These are phyloP conservation scores for Torulaspora pretoriensis DNA, from an alignment of 1,139 yeast genomes.

Conservation along the genomic window DNA sequence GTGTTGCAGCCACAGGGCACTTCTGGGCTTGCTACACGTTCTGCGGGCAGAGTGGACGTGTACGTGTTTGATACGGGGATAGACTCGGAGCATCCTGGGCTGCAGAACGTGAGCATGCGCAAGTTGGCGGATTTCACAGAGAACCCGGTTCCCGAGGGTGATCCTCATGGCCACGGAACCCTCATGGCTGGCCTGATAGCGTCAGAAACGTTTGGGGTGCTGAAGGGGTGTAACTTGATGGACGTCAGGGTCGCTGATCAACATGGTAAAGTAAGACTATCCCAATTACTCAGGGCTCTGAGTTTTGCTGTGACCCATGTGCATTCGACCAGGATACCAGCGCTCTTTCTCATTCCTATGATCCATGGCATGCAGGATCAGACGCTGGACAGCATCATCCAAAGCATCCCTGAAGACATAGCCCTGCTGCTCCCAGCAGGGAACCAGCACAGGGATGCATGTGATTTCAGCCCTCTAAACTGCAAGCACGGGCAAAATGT, in stretches of 20 bases:
- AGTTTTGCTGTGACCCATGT: constrained; percentile 42
- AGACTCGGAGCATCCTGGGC: constrained; percentile 38
- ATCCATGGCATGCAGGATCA: constrained; percentile 32
- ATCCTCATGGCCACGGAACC: constrained; percentile 44
- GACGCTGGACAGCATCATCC: constrained; percentile 45
- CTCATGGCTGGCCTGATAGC: constrained; percentile 58
- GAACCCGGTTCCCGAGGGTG: constrained; percentile 26
- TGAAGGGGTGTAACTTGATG: constrained; percentile 57
- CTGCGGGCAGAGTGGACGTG: constrained; percentile 45
- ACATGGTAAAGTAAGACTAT: constrained; percentile 46
- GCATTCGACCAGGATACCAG: constrained; percentile 44
- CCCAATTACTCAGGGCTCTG: constrained; percentile 48
- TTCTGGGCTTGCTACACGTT: constrained; percentile 29
- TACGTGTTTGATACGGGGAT: constrained; percentile 45
- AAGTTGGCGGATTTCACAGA: constrained; percentile 32
- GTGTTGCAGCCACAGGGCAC: constrained; percentile 18
- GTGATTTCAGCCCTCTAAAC: constrained; percentile 59
- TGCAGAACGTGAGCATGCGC: constrained; percentile 27
- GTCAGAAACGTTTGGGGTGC: constrained; percentile 57
- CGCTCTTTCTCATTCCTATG: constrained; percentile 55
- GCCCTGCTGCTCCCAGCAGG: constrained; percentile 68
- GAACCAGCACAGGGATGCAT: constrained; percentile 60
- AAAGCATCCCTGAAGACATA: constrained; percentile 54
- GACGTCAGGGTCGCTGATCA: constrained; percentile 54
- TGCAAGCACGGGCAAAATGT: constrained; percentile 44